A percentile compares a stretch with the other conserved stretches of the same genome.
Evolutionary conservation across 108 stramenopile genomes (phyloP).

Genomic region (Schizochytrium sp.): DNA sequence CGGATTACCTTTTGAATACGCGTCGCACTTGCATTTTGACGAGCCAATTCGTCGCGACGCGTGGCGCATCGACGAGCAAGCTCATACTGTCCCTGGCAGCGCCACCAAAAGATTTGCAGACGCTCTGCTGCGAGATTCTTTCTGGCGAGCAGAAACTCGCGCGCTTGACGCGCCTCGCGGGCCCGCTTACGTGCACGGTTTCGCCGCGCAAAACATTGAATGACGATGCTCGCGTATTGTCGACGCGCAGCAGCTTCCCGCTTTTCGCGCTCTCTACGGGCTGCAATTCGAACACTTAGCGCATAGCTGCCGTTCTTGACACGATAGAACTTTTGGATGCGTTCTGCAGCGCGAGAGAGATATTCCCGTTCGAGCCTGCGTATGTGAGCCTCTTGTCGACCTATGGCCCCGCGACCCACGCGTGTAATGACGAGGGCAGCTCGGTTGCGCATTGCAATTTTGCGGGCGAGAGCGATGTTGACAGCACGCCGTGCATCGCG

Average conservation of each 20-base stretch:
- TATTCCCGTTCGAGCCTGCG: neutral
- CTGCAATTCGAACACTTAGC: neutral
- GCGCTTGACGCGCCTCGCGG: too few species aligned
- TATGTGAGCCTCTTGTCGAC: neutral
- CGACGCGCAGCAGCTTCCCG: neutral
- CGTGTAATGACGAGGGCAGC: neutral
- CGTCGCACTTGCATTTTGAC: neutral
- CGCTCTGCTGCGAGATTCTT: neutral
- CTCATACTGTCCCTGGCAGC: neutral
- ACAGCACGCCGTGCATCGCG: too few species aligned
- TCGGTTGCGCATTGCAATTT: neutral
- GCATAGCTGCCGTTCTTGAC: neutral
- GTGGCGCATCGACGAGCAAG: neutral
- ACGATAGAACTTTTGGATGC: neutral
- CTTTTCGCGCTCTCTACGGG: neutral
- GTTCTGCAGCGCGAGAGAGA: neutral
- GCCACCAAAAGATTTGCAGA: constrained; percentile 6
- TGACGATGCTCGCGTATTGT: neutral
- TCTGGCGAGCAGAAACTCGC: neutral
- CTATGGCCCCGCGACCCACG: neutral
- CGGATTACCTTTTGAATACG: neutral
- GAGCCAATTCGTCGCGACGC: neutral
- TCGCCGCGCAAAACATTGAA: neutral
- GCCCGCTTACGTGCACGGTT: neutral
- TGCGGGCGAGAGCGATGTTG: too few species aligned